Evolutionary conservation across 495 filamentous ascomycete species (phyloP).

Genomic region (Xylaria scruposa): DNA sequence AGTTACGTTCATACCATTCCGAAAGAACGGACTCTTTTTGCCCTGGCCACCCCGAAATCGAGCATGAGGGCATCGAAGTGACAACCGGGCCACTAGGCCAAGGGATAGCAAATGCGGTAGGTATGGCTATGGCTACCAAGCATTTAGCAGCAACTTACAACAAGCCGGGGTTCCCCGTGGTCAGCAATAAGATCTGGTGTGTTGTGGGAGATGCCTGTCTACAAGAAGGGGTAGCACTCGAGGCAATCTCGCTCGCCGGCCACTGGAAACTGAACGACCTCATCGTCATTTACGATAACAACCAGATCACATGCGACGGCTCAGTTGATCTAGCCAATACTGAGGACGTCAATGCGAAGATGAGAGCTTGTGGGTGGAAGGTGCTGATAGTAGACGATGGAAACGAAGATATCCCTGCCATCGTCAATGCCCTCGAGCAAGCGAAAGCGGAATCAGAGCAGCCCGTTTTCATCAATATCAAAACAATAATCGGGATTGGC

Average conservation of each 20-base stretch:
- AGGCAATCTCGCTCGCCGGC: conserved; percentile 63
- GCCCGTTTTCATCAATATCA: conserved; percentile 65
- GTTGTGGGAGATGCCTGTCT: conserved; percentile 67
- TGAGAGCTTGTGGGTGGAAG: conserved; percentile 64
- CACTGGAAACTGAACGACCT: conserved; percentile 63
- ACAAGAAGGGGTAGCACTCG: conserved; percentile 65
- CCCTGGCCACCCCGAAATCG: conserved; percentile 68
- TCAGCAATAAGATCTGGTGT: conserved; percentile 60
- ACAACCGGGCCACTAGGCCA: conserved; percentile 68
- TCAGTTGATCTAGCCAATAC: conserved; percentile 60
- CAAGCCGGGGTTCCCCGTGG: conserved; percentile 53
- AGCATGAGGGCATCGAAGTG: conserved; percentile 66
- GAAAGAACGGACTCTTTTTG: conserved; percentile 58
- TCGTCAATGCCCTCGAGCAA: conserved; percentile 55
- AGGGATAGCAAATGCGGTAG: conserved; percentile 66
- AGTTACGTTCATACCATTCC: conserved; percentile 66
- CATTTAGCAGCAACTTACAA: conserved; percentile 63
- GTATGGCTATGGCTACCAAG: conserved; percentile 64
- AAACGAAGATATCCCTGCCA: conserved; percentile 54
- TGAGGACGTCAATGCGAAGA: conserved; percentile 66
- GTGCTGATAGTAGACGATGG: conserved; percentile 20
- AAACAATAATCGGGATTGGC: conserved; percentile 64
- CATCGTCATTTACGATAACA: conserved; percentile 65
- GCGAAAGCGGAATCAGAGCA: conserved; percentile 54
- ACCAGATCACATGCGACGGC: conserved; percentile 67